Base-by-base conservation (phyloP, 116 monocot species). In the Papilionanthe hybrid region DNA sequence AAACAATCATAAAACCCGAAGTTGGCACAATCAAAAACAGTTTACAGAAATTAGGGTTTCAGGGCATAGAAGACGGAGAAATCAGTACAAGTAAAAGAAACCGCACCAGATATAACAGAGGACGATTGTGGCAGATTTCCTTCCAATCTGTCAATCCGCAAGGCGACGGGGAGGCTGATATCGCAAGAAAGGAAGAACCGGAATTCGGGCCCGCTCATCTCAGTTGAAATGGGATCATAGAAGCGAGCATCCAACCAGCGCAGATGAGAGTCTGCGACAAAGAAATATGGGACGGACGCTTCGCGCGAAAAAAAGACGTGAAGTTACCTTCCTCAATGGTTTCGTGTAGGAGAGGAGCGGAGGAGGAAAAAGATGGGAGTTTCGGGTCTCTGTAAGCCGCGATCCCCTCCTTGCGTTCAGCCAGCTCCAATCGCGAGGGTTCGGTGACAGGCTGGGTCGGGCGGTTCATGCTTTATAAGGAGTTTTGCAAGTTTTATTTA, bases 101-200 rank as follows among this genome's bases (percentile, higher is more conserved):
- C 44, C 20, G 37, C 73, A 90, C 91, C 91, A 5, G 82, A 78
- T 0, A 63, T 23, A 63, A 63, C 48, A 30, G 84, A 8, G 19
- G 80, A 56, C 20, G 85, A 80, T 49, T 83, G 89, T 4, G 86
- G 83, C 56, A 94, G 82, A 9, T 58, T 69, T 5, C 93, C 94
- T 75, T 94, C 92, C 42, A 94, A 78, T 10, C 91, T 79, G 75
- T 93, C 93, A 76, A 99, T 91, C 25, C 91, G 90, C 83, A 99
- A 93, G 75, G 95, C 86, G 60, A 99, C 93, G 20, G 91, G 95
- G 72, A 89, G 91, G 75, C 91, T 99, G 69, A 99, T 93, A 77
- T 99, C 98, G 87, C 94, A 90, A 23, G 98, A 98, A 28, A 98
- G 82, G 86, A 98, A 93, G 85, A 98, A 95, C 2, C 93, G 88